Evolutionary conservation across 495 filamentous ascomycete species (phyloP).

Genomic region (Xylaria longipes): DNA sequence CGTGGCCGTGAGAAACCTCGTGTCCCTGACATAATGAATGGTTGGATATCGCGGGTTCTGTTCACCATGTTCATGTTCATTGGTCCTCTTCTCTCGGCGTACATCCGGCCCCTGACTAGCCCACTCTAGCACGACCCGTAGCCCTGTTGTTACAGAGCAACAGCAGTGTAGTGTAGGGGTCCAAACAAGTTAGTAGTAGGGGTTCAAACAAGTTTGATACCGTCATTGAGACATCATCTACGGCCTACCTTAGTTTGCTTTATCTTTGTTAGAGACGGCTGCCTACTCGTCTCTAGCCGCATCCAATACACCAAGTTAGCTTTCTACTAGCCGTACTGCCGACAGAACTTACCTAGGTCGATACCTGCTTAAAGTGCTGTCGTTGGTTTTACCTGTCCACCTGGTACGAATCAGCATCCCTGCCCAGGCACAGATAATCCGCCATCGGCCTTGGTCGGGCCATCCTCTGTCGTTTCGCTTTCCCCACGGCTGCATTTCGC

Average conservation of each 20-base stretch:
- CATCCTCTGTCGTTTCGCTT: background rate
- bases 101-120: background rate
- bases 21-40: background rate
- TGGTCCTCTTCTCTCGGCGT: background rate
- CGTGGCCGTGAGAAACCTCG: background rate
- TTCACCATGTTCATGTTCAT: background rate
- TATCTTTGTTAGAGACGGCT: background rate
- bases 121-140: background rate
- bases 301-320: background rate
- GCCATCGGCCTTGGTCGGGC: background rate
- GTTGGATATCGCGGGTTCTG: background rate
- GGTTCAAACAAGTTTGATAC: constrained; percentile 18
- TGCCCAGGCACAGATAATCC: background rate
- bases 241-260: constrained; percentile 6
- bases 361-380: background rate
- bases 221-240: constrained; percentile 5
- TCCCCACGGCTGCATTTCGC: constrained; percentile 24
- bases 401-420: background rate
- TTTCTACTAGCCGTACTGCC: no score
- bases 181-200: constrained; percentile 11
- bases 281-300: background rate
- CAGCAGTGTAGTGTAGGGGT: background rate
- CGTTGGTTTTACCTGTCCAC: background rate
- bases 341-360: no score
- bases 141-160: constrained; percentile 18